These are phyloP conservation scores for Hypoxylon fragiforme DNA, from an alignment of 495 filamentous ascomycete genomes.

Conservation along the genomic window DNA sequence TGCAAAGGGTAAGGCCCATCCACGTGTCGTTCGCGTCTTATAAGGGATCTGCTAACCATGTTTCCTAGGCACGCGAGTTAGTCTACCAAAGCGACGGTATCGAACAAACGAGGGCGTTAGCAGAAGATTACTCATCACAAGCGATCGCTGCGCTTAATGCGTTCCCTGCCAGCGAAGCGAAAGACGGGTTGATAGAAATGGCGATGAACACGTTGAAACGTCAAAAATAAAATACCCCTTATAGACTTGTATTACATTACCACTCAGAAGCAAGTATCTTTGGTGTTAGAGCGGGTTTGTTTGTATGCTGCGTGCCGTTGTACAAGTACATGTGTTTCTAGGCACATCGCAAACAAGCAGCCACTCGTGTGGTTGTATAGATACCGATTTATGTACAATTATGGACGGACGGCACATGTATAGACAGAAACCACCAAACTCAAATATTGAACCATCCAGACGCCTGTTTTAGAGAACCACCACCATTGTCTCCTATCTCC, in stretches of 20 bases:
- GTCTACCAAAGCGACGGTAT: conserved; percentile 83
- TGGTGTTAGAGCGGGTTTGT: conserved; percentile 3
- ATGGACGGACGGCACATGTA: conserved; percentile 8
- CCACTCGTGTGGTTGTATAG: too few species aligned
- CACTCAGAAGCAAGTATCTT: conserved; percentile 3
- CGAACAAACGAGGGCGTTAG: conserved; percentile 84
- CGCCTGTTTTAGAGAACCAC: background rate
- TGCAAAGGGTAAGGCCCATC: conserved; percentile 63
- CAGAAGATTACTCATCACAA: conserved; percentile 85
- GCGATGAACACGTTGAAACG: conserved; percentile 88
- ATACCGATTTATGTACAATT: conserved; percentile 31
- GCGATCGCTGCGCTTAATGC: conserved; percentile 78
- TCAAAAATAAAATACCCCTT: conserved; percentile 66
- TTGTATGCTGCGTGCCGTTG: background rate
- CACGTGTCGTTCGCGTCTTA: background rate
- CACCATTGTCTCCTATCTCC: too few species aligned
- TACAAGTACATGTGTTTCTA: conserved; percentile 10
- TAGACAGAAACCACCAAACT: conserved; percentile 32
- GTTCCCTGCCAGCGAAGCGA: conserved; percentile 92
- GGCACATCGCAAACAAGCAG: background rate
- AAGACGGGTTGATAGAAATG: conserved; percentile 88
- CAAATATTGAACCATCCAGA: conserved; percentile 6
- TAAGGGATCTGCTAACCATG: conserved; percentile 2
- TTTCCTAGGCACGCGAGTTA: conserved; percentile 73
- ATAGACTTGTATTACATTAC: conserved; percentile 22